Percentiles rank a stretch among this genome's conserved stretches.
Evolutionary conservation across 257 asterid genomes (phyloP).

Genomic region (Henckelia pumila): DNA sequence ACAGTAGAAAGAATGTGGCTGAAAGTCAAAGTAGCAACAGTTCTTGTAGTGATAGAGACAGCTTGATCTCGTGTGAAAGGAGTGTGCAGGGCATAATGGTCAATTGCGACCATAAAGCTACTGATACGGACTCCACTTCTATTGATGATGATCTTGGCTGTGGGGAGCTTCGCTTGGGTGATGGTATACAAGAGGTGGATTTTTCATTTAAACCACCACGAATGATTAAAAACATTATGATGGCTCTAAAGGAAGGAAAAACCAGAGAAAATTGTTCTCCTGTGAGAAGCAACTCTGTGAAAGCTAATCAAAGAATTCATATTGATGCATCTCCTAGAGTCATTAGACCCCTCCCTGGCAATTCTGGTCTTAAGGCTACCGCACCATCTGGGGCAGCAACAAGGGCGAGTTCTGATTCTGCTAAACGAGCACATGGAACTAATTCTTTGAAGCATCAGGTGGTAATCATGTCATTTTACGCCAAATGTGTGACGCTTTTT

Average conservation of each 20-base stretch:
- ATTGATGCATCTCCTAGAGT: constrained; percentile 62
- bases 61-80: constrained; percentile 56
- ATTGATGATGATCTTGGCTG: not conserved
- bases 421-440: constrained; percentile 43
- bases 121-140: not conserved
- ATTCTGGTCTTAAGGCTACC: constrained; percentile 38
- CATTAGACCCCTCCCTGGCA: constrained; percentile 36
- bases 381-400: constrained; percentile 34
- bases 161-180: not conserved
- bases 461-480: not conserved
- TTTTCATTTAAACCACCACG: constrained; percentile 58
- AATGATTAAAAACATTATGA: constrained; percentile 67
- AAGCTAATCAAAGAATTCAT: constrained; percentile 38
- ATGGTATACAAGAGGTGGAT: constrained; percentile 20
- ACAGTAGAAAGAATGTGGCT: constrained; percentile 53
- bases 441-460: constrained; percentile 82
- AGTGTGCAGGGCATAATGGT: constrained; percentile 24
- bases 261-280: constrained; percentile 83
- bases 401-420: constrained; percentile 45
- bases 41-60: constrained; percentile 88
- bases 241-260: constrained; percentile 83
- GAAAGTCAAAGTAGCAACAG: constrained; percentile 95
- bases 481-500: not conserved
- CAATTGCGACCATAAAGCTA: not conserved
- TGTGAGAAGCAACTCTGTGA: constrained; percentile 55